Conservation (phyloP, 371 early-diverging fungal genomes). For the Neoconidiobolus thromboides region DNA sequence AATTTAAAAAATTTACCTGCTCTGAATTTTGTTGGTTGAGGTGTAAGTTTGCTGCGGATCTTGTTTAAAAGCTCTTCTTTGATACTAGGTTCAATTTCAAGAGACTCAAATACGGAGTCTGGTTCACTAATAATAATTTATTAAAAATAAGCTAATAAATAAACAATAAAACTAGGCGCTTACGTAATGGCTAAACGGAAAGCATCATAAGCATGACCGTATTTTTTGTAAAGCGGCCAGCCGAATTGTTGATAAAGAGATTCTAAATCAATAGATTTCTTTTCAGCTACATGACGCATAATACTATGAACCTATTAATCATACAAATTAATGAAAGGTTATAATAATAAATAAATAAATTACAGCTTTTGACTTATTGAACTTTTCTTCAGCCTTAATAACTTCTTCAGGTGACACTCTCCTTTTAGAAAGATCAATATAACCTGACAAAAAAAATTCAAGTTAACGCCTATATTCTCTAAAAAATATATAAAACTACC, state of each 20-base stretch:
- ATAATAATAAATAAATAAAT: conserved; percentile 9
- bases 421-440: conserved; percentile 97
- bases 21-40: conserved; percentile 92
- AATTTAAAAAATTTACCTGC: conserved; percentile 32
- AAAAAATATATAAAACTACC: conserved; percentile 28
- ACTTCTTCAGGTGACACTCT: conserved; percentile 95
- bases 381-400: conserved; percentile 85
- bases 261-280: conserved; percentile 58
- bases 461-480: background rate
- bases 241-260: conserved; percentile 78
- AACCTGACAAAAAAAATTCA: conserved; percentile 33
- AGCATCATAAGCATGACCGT: conserved; percentile 94
- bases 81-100: conserved; percentile 41
- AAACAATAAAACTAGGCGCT: conserved; percentile 8
- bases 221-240: conserved; percentile 96
- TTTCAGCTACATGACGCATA: conserved; percentile 84
- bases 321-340: background rate
- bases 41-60: conserved; percentile 82
- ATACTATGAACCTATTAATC: conserved; percentile 36
- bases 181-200: conserved; percentile 88
- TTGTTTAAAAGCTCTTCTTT: conserved; percentile 58
- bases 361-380: conserved; percentile 91
- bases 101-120: conserved; percentile 67
- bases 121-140: conserved; percentile 42
- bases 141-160: background rate